These are phyloP conservation scores for Silene noctiflora DNA, from an alignment of 179 eudicot genomes.

Conservation along the genomic window DNA sequence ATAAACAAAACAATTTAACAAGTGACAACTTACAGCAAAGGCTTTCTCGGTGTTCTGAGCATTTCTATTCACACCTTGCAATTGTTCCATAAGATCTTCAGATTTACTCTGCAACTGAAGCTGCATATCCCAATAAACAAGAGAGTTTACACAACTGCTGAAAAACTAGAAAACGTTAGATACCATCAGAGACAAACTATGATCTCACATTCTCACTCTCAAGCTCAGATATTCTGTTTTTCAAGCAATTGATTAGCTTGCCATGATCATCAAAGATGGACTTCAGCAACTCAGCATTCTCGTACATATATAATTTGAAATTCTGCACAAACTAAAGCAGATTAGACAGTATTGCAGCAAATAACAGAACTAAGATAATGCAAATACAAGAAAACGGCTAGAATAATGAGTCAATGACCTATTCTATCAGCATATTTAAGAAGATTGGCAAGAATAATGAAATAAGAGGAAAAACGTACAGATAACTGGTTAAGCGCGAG, in stretches of 20 bases:
- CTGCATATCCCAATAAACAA: conserved; percentile 39
- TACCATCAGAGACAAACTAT: conserved; percentile 10
- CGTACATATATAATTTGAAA: conserved; percentile 39
- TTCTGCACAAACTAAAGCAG: conserved; percentile 41
- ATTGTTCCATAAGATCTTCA: conserved; percentile 43
- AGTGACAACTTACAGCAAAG: conserved; percentile 43
- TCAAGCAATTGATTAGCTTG: conserved; percentile 36
- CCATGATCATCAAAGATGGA: conserved; percentile 39
- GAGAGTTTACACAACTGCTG: conserved; percentile 23
- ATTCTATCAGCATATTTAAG: background rate
- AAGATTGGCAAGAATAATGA: background rate
- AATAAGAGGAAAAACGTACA: conserved; percentile 43
- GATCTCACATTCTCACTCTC: conserved; percentile 72
- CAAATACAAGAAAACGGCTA: background rate
- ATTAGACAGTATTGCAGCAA: conserved; percentile 1
- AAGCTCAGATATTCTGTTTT: conserved; percentile 47
- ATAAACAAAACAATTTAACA: conserved; percentile 11
- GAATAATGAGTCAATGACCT: background rate
- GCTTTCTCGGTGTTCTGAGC: conserved; percentile 47
- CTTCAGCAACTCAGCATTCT: conserved; percentile 39
- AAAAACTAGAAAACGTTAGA: conserved; percentile 14
- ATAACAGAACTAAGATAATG: background rate
- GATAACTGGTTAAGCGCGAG: conserved; percentile 33
- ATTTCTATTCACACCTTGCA: conserved; percentile 39
- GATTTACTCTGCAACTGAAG: conserved; percentile 45